Conservation (phyloP, 1,284 basidiomycete genomes). For the Neonothopanus nambi region DNA sequence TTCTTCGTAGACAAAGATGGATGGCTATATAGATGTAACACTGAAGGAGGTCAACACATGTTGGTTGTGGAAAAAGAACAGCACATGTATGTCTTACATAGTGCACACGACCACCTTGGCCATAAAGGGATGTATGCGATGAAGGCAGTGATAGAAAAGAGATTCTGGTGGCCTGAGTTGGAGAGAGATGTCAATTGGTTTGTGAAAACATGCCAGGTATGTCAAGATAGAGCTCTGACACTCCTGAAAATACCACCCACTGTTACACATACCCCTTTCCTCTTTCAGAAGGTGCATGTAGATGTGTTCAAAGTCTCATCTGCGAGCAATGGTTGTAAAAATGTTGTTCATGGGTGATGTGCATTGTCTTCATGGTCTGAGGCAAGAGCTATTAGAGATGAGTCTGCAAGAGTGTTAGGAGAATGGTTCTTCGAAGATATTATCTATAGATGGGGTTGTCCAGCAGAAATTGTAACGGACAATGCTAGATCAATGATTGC, state of each 20-base stretch:
- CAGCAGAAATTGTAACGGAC: too few species aligned
- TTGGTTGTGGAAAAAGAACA: constrained; percentile 10
- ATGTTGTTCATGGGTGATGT: constrained; percentile 3
- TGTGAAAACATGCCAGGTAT: background rate
- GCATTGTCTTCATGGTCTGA: constrained; percentile 9
- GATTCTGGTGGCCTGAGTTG: too few species aligned
- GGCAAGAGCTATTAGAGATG: background rate
- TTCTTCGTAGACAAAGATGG: too few species aligned
- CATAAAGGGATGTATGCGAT: too few species aligned
- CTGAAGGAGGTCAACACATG: too few species aligned
- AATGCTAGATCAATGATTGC: too few species aligned
- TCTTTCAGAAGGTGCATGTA: constrained; percentile 4
- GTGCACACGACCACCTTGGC: too few species aligned
- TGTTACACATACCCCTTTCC: background rate
- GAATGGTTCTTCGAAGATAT: constrained; percentile 14
- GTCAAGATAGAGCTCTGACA: background rate
- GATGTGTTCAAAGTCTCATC: constrained; percentile 2
- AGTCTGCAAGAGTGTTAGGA: background rate
- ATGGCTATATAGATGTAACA: too few species aligned
- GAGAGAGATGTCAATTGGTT: constrained; percentile 1
- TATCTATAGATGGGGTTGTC: too few species aligned
- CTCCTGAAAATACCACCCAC: background rate
- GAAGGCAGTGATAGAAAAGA: too few species aligned
- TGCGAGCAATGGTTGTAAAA: constrained; percentile 4
- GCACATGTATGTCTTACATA: constrained; percentile 11